Conservation (phyloP, 305 asterid species). For the Solanum chacoense region DNA sequence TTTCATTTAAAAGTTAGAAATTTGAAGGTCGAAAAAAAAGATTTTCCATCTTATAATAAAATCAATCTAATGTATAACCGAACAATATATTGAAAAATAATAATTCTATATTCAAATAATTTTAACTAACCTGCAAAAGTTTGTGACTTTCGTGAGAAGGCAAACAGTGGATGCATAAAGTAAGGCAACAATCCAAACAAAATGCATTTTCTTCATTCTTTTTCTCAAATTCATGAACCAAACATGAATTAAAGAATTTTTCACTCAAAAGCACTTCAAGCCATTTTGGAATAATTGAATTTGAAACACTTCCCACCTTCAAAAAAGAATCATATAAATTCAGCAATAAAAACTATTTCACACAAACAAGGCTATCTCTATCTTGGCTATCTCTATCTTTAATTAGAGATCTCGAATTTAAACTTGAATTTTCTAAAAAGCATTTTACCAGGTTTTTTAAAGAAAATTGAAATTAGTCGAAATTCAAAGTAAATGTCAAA, state of each 20-base stretch:
- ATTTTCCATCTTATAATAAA: too few relatives aligned
- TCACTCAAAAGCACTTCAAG: not conserved
- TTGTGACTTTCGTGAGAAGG: not conserved
- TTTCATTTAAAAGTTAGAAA: too few relatives aligned
- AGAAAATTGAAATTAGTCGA: not conserved
- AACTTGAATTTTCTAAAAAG: not conserved
- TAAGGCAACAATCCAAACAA: constrained; percentile 7
- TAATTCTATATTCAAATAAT: not conserved
- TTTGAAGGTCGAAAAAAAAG: too few relatives aligned
- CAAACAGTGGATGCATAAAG: constrained; percentile 1
- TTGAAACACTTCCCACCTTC: not conserved
- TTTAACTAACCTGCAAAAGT: constrained; percentile 3
- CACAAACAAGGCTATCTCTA: not conserved
- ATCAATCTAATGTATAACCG: too few relatives aligned
- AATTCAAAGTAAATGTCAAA: not conserved
- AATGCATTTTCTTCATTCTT: not conserved
- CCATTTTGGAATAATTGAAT: not conserved
- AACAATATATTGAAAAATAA: not conserved
- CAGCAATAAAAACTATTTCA: not conserved
- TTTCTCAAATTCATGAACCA: not conserved
- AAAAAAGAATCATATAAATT: not conserved
- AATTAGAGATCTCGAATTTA: not conserved
- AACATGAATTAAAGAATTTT: constrained; percentile 4
- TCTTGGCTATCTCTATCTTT: not conserved
- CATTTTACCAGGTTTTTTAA: not conserved